Evolutionary conservation across 352 stramenopile species (phyloP).

Genomic region (Globisporangium middletonii): DNA sequence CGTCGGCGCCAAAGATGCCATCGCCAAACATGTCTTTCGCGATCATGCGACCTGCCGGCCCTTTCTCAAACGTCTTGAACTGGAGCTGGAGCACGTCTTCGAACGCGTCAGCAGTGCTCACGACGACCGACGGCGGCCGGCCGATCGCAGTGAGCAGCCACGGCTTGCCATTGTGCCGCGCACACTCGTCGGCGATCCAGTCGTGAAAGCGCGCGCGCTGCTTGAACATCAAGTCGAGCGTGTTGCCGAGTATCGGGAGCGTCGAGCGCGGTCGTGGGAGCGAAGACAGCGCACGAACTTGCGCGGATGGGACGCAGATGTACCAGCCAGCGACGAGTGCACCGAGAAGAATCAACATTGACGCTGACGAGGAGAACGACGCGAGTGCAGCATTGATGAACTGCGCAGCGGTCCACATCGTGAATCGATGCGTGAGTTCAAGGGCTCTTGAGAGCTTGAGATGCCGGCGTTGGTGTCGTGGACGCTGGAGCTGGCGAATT

Average conservation of each 20-base stretch:
- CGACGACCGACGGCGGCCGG: constrained; percentile 28
- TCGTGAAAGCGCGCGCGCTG: constrained; percentile 46
- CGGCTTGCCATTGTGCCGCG: constrained; percentile 28
- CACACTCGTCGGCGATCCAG: constrained; percentile 49
- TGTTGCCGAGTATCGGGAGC: constrained; percentile 43
- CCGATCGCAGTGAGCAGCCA: constrained; percentile 40
- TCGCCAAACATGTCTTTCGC: constrained; percentile 55
- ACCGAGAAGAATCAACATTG: constrained; percentile 15
- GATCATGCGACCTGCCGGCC: constrained; percentile 22
- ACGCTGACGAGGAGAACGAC: constrained; percentile 4
- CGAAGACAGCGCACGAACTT: constrained; percentile 16
- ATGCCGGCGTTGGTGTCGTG: too few relatives aligned
- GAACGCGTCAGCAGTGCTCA: constrained; percentile 29
- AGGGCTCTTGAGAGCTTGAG: too few relatives aligned
- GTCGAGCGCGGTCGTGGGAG: constrained; percentile 29
- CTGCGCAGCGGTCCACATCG: background rate
- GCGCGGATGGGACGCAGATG: constrained; percentile 17
- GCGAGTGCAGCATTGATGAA: background rate
- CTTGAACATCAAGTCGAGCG: constrained; percentile 37
- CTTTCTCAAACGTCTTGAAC: constrained; percentile 77
- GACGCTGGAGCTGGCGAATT: too few relatives aligned
- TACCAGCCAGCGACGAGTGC: constrained; percentile 13
- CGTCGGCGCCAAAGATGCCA: constrained; percentile 64
- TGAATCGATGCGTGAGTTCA: too few relatives aligned
- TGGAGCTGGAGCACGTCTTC: constrained; percentile 57